Base-by-base conservation (phyloP, 768 basidiomycete species). In the Collybiopsis confluens region DNA sequence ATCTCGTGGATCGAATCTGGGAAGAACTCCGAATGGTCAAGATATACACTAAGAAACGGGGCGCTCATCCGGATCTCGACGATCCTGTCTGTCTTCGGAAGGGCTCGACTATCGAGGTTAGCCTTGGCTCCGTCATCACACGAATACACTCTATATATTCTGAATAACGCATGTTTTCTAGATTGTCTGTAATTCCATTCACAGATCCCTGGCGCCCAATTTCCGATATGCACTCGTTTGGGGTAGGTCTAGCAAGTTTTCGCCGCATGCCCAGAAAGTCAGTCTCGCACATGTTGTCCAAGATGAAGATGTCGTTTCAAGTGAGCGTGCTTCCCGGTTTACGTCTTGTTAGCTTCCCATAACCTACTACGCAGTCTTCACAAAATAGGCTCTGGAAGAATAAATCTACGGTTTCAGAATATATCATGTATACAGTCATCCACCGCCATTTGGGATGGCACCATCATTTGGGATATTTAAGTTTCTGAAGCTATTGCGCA, bases 31-130 rank as follows among this genome's bases (percentile, higher is more conserved):
- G 78, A 49, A 78, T 92, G 6, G 88, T 88, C 52, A 95, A 94
- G 64, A 83, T 99, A 42, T 99, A 98, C 69, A 99, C 97, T 2
- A 99, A 99, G 72, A 95, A 95, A 67, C 80, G 97, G 41, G 97
- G 96, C n/a, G 90, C 79, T 27, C 90, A 89, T 59, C 95, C 97
- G 2, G 97, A 98, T 67, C 70, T 99, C 11, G 70, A 76, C 1
- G 97, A 99, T 68, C 97, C 97, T 23, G 83, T 98, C 45, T 92
- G 90, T 69, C 68, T 98, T 56, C 79, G 96, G 55, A 88, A 83
- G 65, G 97, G 96, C 0, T 92, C 96, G 2, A 94, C 92, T 3
- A 88, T 98, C 47, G 95, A 98, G 77, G 90, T 89, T 54, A 30
- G 60, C 56, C 3, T 15, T 43, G 16, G 24, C 49, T 54, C 4